A percentile compares a stretch with the other conserved stretches of the same genome.
phyloP scores from a whole-genome alignment of 495 filamentous ascomycete species.

The Lophium mytilinum region DNA sequence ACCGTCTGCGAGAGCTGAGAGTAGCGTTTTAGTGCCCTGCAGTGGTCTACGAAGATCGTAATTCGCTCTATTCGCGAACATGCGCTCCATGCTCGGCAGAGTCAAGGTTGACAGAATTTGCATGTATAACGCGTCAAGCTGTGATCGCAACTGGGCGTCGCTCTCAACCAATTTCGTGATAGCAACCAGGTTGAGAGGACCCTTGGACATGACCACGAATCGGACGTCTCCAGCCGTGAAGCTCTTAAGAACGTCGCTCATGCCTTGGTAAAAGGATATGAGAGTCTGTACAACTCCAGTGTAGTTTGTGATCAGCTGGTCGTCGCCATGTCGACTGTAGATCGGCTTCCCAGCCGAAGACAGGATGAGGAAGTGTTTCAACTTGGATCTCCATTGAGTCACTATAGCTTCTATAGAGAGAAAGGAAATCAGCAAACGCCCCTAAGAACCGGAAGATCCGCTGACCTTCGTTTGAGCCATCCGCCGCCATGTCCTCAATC shows the following conservation, averaged over 20 bases:
- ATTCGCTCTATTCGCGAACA: conserved; percentile 84
- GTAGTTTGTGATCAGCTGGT: conserved; percentile 78
- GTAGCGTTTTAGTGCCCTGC: conserved; percentile 82
- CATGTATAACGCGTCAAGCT: conserved; percentile 94
- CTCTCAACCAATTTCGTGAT: conserved; percentile 89
- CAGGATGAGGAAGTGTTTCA: conserved; percentile 94
- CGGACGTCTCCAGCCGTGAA: conserved; percentile 78
- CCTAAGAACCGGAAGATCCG: conserved; percentile 7
- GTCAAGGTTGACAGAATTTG: conserved; percentile 95
- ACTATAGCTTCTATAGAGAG: conserved; percentile 42
- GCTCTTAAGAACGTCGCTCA: conserved; percentile 62
- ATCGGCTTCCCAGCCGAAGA: conserved; percentile 98
- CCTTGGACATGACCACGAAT: conserved; percentile 76
- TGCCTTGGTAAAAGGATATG: conserved; percentile 88
- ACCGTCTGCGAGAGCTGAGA: conserved; percentile 85
- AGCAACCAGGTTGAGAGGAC: conserved; percentile 84
- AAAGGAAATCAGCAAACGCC: conserved; percentile 15
- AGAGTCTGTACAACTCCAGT: conserved; percentile 97
- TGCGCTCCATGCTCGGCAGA: conserved; percentile 73
- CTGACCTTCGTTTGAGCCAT: conserved; percentile 60
- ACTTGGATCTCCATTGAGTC: conserved; percentile 70
- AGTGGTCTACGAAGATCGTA: conserved; percentile 89
- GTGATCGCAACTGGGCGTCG: conserved; percentile 72
- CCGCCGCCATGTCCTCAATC: conserved; percentile 54
- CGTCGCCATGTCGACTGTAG: conserved; percentile 87